A percentile compares a stretch with the other conserved stretches of the same genome.
Conservation (phyloP, 2,329 filamentous ascomycete genomes). For the Penicillium sp. region DNA sequence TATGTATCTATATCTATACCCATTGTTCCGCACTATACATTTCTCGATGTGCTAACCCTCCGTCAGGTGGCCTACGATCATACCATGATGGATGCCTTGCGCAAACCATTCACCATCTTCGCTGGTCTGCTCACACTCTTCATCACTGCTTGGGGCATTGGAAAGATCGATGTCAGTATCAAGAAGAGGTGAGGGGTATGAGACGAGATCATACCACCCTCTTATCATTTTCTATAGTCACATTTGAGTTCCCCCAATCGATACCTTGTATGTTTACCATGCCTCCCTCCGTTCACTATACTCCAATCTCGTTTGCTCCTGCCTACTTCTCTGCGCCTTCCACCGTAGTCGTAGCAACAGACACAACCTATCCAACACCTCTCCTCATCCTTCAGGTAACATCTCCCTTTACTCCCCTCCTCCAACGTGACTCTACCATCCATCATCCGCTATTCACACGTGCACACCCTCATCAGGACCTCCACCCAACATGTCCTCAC, state of each 20-base stretch:
- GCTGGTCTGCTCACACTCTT: conserved; percentile 70
- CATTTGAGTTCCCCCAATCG: conserved; percentile 6
- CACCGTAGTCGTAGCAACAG: not conserved
- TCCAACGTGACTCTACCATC: not conserved
- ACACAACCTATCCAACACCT: not conserved
- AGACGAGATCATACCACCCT: conserved; percentile 17
- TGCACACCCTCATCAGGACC: not conserved
- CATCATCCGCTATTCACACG: too few relatives aligned
- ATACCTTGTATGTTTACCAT: conserved; percentile 7
- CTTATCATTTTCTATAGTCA: conserved; percentile 18
- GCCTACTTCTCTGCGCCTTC: not conserved
- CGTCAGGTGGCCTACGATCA: conserved; percentile 74
- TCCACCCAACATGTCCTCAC: not conserved
- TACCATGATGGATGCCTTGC: conserved; percentile 66
- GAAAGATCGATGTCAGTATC: conserved; percentile 78
- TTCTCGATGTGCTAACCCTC: conserved; percentile 5
- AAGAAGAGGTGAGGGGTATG: conserved; percentile 49
- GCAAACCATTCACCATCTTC: conserved; percentile 84
- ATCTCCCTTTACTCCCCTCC: too few relatives aligned
- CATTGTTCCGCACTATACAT: not conserved
- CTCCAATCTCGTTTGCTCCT: not conserved
- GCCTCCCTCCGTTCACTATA: not conserved
- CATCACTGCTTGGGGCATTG: conserved; percentile 67
- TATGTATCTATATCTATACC: conserved; percentile 24
- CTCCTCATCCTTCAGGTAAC: not conserved